phyloP scores from a whole-genome alignment of 306 rosid genomes.

The Gastrolobium bilobum region DNA sequence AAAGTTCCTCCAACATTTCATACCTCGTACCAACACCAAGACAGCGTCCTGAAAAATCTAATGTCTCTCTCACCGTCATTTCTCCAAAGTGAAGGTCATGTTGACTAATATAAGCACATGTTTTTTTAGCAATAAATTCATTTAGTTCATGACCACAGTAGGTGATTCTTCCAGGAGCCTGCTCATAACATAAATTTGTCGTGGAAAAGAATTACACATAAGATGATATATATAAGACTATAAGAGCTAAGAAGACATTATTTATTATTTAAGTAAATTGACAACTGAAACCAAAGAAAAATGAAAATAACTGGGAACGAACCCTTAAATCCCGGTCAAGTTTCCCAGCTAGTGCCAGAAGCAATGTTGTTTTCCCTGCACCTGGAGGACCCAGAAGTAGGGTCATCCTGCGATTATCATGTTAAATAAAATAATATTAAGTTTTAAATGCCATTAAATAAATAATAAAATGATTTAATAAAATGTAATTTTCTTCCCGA shows the following conservation, averaged over 20 bases:
- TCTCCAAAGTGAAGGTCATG: constrained; percentile 66
- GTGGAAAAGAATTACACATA: background rate
- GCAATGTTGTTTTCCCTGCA: constrained; percentile 79
- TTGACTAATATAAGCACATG: constrained; percentile 55
- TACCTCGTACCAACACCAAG: constrained; percentile 71
- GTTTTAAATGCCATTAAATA: background rate
- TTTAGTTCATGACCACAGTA: constrained; percentile 78
- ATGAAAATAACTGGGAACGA: background rate
- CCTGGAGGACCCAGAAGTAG: constrained; percentile 83
- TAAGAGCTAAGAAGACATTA: background rate
- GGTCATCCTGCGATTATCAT: constrained; percentile 61
- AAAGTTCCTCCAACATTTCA: constrained; percentile 64
- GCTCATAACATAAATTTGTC: constrained; percentile 13
- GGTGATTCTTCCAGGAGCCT: constrained; percentile 69
- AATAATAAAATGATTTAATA: background rate
- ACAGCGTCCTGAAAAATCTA: constrained; percentile 76
- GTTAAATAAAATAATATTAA: background rate
- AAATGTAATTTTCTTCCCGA: background rate
- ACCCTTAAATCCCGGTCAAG: constrained; percentile 71
- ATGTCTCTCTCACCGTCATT: constrained; percentile 76
- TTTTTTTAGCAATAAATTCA: constrained; percentile 63
- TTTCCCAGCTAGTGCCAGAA: constrained; percentile 75
- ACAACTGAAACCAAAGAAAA: background rate
- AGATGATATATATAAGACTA: too few relatives aligned
- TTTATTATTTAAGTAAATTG: background rate